Base-by-base conservation (phyloP, 2,329 filamentous ascomycete genomes). In the Albophoma yamanashiensis region DNA sequence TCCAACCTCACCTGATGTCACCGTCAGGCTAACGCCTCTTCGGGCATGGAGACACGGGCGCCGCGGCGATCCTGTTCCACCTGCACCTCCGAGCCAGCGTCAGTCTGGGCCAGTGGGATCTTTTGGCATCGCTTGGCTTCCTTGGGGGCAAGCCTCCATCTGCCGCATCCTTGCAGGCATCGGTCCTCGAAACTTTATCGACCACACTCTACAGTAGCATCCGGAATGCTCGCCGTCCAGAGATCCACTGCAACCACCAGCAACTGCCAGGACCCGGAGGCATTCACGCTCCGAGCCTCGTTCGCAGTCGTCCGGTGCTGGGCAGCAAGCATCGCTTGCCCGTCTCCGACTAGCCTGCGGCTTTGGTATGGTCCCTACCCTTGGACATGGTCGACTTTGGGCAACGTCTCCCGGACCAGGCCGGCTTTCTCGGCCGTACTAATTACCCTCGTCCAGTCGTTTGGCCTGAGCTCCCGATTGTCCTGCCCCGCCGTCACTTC, bases 171-270 rank as follows among this genome's bases (percentile, higher is more conserved):
- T 62, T 61, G 60, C 60, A 62, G 58, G 50, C 59, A 59, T 58
- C 58, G 58, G 59, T 56, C 39, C 47, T 58, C 50, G 50, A 66
- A 67, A 68, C 66, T 65, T 62, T 64, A 67, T 67, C 64, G 64
- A 63, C 64, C 55, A 55, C 61, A 64, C 58, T 55, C 58, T 62
- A 60, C 64, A 61, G 67, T 68, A 65, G 63, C 65, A 68, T 68
- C 63, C 67, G 67, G 67, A 66, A 68, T 64, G 59, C 63, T 67
- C 66, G 66, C 67, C 67, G 65, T 63, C 53, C 27, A 60, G 62
- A 65, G 65, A 66, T 67, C 64, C 61, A 62, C 64, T 58, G 43
- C 52, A 55, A 58, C 60, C 43, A 45, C 42, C 52, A 27, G 43
- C 43, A 20, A 42, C 42, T 20, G 39, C 39, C 55, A 31, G 55